A percentile compares a stretch with the other conserved stretches of the same genome.
These are phyloP conservation scores for Xylaria curta DNA, from an alignment of 495 filamentous ascomycete species.

Conservation along the genomic window DNA sequence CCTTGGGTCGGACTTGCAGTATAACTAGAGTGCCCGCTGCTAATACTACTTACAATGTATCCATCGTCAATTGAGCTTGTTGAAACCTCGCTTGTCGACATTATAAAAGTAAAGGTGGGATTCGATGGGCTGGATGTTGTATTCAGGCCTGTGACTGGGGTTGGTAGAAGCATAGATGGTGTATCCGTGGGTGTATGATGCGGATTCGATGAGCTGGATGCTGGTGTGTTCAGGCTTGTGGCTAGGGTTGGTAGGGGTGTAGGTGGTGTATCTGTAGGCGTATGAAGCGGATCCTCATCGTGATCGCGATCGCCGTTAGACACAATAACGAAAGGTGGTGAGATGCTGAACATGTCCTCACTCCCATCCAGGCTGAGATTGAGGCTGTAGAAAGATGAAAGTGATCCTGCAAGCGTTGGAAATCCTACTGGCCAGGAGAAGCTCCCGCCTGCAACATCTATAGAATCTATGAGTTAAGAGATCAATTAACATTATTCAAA, in stretches of 20 bases:
- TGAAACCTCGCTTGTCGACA: background rate
- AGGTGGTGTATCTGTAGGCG: too few relatives aligned
- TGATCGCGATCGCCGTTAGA: background rate
- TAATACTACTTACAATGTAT: background rate
- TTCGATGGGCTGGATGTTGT: too few relatives aligned
- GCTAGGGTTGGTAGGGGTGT: too few relatives aligned
- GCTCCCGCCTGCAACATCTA: background rate
- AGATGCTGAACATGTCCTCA: background rate
- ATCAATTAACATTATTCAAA: background rate
- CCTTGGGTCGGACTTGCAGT: background rate
- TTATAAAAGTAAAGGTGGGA: background rate
- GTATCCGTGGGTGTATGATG: too few relatives aligned
- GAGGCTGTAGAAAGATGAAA: background rate
- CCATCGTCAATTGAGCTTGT: background rate
- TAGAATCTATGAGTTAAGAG: background rate
- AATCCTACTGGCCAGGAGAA: conserved; percentile 1
- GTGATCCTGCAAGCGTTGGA: background rate
- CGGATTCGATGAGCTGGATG: too few relatives aligned
- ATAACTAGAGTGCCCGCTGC: background rate
- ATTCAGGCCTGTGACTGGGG: too few relatives aligned
- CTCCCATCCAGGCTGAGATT: background rate
- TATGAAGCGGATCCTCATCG: too few relatives aligned
- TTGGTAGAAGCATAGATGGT: too few relatives aligned
- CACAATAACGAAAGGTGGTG: background rate
- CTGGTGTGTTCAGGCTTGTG: too few relatives aligned